phyloP scores from a whole-genome alignment of 2,329 filamentous ascomycete genomes.

The Cryphonectria radicalis region DNA sequence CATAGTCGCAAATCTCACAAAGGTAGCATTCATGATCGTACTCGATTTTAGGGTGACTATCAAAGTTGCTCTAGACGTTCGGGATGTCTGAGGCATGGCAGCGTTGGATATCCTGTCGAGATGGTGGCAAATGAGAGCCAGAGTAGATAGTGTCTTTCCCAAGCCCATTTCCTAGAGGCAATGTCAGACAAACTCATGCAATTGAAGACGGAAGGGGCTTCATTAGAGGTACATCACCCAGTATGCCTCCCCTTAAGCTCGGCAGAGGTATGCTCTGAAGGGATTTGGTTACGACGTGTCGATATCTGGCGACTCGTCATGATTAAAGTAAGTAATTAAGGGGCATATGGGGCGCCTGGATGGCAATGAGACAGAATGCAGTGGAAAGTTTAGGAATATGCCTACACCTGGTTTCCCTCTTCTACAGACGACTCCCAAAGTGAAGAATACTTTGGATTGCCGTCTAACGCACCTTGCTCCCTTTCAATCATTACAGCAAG shows the following conservation, averaged over 20 bases:
- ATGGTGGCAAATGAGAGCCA: constrained; percentile 37
- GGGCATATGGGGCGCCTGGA: background rate
- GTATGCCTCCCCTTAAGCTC: constrained; percentile 36
- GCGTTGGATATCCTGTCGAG: constrained; percentile 31
- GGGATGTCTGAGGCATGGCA: background rate
- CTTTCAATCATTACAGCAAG: constrained; percentile 40
- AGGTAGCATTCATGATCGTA: constrained; percentile 11
- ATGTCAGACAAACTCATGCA: constrained; percentile 13
- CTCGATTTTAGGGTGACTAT: constrained; percentile 33
- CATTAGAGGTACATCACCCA: constrained; percentile 38
- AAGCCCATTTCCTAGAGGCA: constrained; percentile 41
- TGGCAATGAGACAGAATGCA: background rate
- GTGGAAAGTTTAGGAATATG: background rate
- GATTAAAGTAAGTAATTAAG: background rate
- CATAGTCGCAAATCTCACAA: background rate
- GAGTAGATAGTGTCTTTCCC: constrained; percentile 39
- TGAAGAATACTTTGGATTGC: constrained; percentile 32
- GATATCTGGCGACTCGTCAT: constrained; percentile 29
- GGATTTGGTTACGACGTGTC: constrained; percentile 31
- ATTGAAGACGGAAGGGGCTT: background rate
- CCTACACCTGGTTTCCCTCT: constrained; percentile 25
- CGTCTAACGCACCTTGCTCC: constrained; percentile 32
- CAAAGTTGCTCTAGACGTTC: constrained; percentile 32
- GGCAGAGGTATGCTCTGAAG: constrained; percentile 22
- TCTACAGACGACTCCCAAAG: constrained; percentile 31